phyloP scores from a whole-genome alignment of 768 basidiomycete species.

The Lenzites betulinus region DNA sequence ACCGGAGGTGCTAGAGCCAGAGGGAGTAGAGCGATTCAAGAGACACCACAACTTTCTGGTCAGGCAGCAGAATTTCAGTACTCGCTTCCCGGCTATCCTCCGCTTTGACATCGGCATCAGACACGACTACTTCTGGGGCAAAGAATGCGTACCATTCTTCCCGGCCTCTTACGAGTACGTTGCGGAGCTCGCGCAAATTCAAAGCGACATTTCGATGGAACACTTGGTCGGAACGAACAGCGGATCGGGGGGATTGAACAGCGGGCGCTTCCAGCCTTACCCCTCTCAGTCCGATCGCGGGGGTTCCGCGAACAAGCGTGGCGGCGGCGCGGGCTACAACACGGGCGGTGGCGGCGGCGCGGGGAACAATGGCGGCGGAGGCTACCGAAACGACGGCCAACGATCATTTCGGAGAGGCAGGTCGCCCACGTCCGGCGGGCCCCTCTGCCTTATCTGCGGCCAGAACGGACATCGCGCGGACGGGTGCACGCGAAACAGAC shows the following conservation, averaged over 20 bases:
- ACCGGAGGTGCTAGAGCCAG: background rate
- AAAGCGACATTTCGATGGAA: background rate
- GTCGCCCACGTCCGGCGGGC: background rate
- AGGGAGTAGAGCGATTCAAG: background rate
- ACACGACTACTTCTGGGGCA: slow-evolving; percentile 1
- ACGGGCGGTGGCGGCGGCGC: too few relatives aligned
- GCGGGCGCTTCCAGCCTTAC: background rate
- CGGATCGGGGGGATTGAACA: background rate
- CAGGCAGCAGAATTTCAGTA: slow-evolving; percentile 2
- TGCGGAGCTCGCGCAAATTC: background rate
- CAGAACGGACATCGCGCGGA: background rate
- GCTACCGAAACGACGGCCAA: background rate
- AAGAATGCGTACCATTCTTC: background rate
- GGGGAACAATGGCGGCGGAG: too few relatives aligned
- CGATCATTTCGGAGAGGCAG: background rate
- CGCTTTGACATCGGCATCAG: slow-evolving; percentile 5
- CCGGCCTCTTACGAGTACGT: background rate
- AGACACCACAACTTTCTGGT: background rate
- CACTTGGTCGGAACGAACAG: background rate
- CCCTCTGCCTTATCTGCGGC: slow-evolving; percentile 11
- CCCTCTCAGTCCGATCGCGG: background rate
- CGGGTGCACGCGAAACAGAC: background rate
- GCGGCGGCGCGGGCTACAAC: too few relatives aligned
- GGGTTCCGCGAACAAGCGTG: background rate
- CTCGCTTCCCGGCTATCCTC: background rate